These are phyloP conservation scores for Pulicaria dysenterica DNA, from an alignment of 129 eudicot species.

Conservation along the genomic window DNA sequence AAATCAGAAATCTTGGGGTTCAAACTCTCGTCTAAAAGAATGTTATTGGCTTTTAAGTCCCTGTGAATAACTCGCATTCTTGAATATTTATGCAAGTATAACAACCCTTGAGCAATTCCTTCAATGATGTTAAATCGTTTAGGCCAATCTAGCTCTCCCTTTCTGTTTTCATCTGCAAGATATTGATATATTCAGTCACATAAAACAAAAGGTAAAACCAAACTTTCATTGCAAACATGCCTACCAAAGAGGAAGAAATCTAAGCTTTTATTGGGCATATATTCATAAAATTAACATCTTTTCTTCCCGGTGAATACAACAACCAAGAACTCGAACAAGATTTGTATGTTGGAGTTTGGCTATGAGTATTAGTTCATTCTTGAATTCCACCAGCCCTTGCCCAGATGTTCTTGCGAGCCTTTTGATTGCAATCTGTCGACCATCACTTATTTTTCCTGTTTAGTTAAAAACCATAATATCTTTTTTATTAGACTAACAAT, in stretches of 20 bases:
- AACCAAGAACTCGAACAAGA: slow-evolving; percentile 47
- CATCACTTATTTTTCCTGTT: slow-evolving; percentile 40
- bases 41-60: slow-evolving; percentile 58
- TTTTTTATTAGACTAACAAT: no score
- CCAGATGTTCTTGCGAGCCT: slow-evolving; percentile 47
- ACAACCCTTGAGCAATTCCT: slow-evolving; percentile 62
- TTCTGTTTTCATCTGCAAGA: slow-evolving; percentile 26
- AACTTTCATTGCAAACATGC: neutral
- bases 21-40: slow-evolving; percentile 46
- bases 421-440: slow-evolving; percentile 42
- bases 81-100: slow-evolving; percentile 63
- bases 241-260: slow-evolving; percentile 50
- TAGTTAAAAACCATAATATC: neutral
- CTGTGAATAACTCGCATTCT: slow-evolving; percentile 66
- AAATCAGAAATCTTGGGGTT: slow-evolving; percentile 69
- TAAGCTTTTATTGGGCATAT: slow-evolving; percentile 48
- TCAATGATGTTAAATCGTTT: slow-evolving; percentile 41
- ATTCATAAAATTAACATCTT: slow-evolving; percentile 45
- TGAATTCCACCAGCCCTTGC: slow-evolving; percentile 52
- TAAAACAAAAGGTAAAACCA: neutral
- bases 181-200: neutral
- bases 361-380: slow-evolving; percentile 48
- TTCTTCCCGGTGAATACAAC: slow-evolving; percentile 40
- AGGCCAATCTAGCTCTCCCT: slow-evolving; percentile 42
- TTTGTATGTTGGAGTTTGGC: slow-evolving; percentile 45